Base-by-base conservation (phyloP, 2,329 filamentous ascomycete genomes). In the Phyllosticta citriasiana region DNA sequence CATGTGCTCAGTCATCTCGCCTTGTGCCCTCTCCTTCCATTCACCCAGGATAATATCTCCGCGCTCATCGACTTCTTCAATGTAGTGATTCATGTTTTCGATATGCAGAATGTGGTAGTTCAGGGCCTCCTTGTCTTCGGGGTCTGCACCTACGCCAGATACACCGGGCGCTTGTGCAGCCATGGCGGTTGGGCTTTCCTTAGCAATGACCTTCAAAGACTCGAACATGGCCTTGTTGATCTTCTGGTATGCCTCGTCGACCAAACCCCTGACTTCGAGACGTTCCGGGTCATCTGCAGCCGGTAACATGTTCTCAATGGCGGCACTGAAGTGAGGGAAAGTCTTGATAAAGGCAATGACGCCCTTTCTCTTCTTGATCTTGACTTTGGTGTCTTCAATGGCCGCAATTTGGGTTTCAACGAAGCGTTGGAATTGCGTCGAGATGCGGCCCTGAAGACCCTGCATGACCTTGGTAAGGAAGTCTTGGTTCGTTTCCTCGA, bases 51-150 rank as follows among this genome's bases (percentile, higher is more conserved):
- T 85, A 7, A 88, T 82, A 64, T 94, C 84, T 47, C 83, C 82
- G 19, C 84, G 82, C 16, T 87, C 78, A 66, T 96, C 90, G 8
- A 96, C 88, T 73, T 97, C 92, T 72, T 97, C 92, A 10, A 94
- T 80, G 76, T 96, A 97, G 74, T 96, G 91, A 71, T 97, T 95
- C 91, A 97, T 97, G 74, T 99, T 99, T 74, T 99, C 93, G 67
- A 99, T 97, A 59, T 97, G 82, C 35, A 97, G 82, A 68, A 99
- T 96, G 74, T 97, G 92, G 76, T 96, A 96, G 76, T 97, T 97
- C 63, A 99, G 83, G 4, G 91, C 90, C 73, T 97, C 92, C 76
- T 99, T 97, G 71, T 97, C 94, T 73, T 97, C 94, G 0, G 84
- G 82, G 67, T 89, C 87, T 16, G 55, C 52, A 22, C 55, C 55